Conservation (phyloP, 495 filamentous ascomycete genomes). For the Pyrenopolyporus hunteri region DNA sequence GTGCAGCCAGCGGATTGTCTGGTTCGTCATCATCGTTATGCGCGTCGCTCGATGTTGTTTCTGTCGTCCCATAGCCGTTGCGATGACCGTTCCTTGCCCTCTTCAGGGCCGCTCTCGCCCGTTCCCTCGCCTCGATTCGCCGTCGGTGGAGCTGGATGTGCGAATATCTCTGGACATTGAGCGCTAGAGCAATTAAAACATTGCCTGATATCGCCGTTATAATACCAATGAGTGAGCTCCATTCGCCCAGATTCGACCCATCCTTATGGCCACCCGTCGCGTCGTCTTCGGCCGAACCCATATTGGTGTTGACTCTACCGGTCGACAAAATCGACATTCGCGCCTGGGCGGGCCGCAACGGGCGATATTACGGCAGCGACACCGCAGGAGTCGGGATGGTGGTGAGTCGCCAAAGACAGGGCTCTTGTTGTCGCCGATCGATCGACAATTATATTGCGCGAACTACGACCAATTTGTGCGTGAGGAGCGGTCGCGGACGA, state of each 20-base stretch:
- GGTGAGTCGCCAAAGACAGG: neutral
- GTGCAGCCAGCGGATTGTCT: slow-evolving; percentile 47
- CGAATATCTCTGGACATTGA: slow-evolving; percentile 96
- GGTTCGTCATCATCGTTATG: slow-evolving; percentile 42
- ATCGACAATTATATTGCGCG: slow-evolving; percentile 17
- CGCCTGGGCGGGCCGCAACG: slow-evolving; percentile 10
- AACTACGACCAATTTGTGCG: slow-evolving; percentile 21
- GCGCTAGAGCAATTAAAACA: slow-evolving; percentile 88
- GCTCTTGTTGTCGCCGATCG: slow-evolving; percentile 1
- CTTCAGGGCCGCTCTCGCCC: slow-evolving; percentile 56
- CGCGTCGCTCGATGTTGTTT: slow-evolving; percentile 19
- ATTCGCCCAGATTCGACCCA: slow-evolving; percentile 64
- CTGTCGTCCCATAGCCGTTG: slow-evolving; percentile 39
- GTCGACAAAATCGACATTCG: slow-evolving; percentile 27
- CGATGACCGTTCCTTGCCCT: slow-evolving; percentile 41
- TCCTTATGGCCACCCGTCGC: slow-evolving; percentile 47
- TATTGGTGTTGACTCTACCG: slow-evolving; percentile 21
- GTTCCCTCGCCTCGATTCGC: slow-evolving; percentile 50
- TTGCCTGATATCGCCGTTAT: slow-evolving; percentile 90
- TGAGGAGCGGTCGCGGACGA: slow-evolving; percentile 10
- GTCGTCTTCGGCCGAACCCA: slow-evolving; percentile 34
- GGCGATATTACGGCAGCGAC: slow-evolving; percentile 1
- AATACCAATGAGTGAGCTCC: slow-evolving; percentile 95
- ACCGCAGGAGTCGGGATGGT: slow-evolving; percentile 1
- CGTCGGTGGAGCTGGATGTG: slow-evolving; percentile 74